Conservation (phyloP, 768 basidiomycete species). For the Collybiopsis luxurians region DNA sequence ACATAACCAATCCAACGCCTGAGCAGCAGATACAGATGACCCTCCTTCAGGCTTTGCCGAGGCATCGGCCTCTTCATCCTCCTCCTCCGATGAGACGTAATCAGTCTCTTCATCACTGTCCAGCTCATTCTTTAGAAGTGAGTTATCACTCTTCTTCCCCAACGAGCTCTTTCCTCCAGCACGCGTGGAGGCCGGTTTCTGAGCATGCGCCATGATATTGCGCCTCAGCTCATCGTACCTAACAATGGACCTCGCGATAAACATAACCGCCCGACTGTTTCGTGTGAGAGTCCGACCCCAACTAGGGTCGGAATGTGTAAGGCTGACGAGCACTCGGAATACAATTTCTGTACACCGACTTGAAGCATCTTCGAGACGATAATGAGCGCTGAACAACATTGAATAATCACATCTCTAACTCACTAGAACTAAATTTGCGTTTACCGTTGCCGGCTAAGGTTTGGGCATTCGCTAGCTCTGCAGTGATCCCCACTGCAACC, state of each 20-base stretch:
- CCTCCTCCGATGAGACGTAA: not conserved
- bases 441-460: not conserved
- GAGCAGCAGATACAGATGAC: slow-evolving; percentile 21
- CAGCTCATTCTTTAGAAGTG: slow-evolving; percentile 7
- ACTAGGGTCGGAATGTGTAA: slow-evolving; percentile 57
- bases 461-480: slow-evolving; percentile 10
- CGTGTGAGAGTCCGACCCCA: slow-evolving; percentile 57
- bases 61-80: not conserved
- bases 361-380: slow-evolving; percentile 20
- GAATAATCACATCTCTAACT: too few species aligned
- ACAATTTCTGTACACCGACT: slow-evolving; percentile 52
- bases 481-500: slow-evolving; percentile 45
- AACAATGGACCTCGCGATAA: slow-evolving; percentile 46
- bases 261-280: slow-evolving; percentile 43
- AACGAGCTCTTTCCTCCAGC: slow-evolving; percentile 9
- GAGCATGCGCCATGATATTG: slow-evolving; percentile 5
- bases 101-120: slow-evolving; percentile 17
- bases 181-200: not conserved
- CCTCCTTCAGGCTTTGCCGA: not conserved
- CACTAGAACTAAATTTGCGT: not conserved
- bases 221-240: slow-evolving; percentile 27
- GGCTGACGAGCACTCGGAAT: slow-evolving; percentile 66
- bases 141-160: slow-evolving; percentile 16
- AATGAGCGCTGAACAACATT: not conserved
- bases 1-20: slow-evolving; percentile 68